Evolutionary conservation across 75 land plant genomes (phyloP).

Genomic region (Chamaecyparis obtusa): DNA sequence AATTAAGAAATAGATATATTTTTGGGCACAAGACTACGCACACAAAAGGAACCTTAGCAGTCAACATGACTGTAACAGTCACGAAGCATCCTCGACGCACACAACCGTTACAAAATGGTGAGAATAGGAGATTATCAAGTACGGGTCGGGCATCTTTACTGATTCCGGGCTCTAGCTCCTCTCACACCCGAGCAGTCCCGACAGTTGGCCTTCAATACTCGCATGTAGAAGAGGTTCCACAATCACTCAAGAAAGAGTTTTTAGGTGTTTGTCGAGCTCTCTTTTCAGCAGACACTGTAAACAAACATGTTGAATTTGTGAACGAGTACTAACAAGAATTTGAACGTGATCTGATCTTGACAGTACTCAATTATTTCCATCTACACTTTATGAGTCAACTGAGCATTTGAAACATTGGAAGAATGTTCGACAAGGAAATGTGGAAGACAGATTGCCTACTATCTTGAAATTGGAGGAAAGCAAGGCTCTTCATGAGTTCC

Average conservation of each 20-base stretch:
- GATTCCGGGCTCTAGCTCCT: too few species aligned
- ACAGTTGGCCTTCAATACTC: too few species aligned
- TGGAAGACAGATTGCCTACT: constrained; percentile 97
- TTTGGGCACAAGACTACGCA: too few species aligned
- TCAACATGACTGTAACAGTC: too few species aligned
- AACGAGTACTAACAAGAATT: constrained; percentile 96
- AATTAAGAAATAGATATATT: too few species aligned
- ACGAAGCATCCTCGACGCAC: too few species aligned
- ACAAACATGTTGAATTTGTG: constrained; percentile 97
- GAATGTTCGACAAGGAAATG: constrained; percentile 90
- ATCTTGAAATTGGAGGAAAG: constrained; percentile 96
- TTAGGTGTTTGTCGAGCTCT: constrained; percentile 98
- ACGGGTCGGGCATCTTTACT: too few species aligned
- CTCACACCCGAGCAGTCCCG: too few species aligned
- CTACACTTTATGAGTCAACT: constrained; percentile 85
- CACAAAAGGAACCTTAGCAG: too few species aligned
- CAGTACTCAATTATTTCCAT: constrained; percentile 81
- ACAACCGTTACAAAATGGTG: too few species aligned
- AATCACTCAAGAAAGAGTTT: constrained; percentile 90
- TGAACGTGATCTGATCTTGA: constrained; percentile 98
- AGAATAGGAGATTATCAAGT: too few species aligned
- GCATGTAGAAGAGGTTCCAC: constrained; percentile 99
- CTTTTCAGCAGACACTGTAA: constrained; percentile 94
- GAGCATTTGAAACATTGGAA: constrained; percentile 97
- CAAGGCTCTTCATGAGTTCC: constrained; percentile 82